Percentiles rank a stretch among this genome's conserved stretches.
phyloP scores from a whole-genome alignment of 345 rosid genomes.

The Syzygium aromaticum region DNA sequence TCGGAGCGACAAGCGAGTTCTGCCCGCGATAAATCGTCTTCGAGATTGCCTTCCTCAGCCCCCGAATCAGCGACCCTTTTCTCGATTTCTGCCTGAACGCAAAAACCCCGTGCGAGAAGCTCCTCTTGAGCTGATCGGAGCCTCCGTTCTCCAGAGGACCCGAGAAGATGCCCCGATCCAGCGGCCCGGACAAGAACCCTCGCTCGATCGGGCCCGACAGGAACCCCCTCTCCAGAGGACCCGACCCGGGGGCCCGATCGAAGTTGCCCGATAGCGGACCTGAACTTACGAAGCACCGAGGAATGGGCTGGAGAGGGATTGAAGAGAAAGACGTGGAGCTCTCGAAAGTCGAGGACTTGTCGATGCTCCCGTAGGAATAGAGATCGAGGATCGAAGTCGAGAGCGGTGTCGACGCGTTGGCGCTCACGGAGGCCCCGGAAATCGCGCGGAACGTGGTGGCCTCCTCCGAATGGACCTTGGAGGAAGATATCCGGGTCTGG shows the following conservation, averaged over 20 bases:
- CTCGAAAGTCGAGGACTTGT: slow-evolving; percentile 86
- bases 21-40: slow-evolving; percentile 63
- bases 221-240: slow-evolving; percentile 68
- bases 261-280: slow-evolving; percentile 33
- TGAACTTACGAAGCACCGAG: slow-evolving; percentile 40
- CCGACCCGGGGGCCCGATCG: slow-evolving; percentile 41
- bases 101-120: slow-evolving; percentile 72
- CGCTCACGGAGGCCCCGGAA: slow-evolving; percentile 95
- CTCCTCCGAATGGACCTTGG: slow-evolving; percentile 81
- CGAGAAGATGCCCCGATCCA: slow-evolving; percentile 49
- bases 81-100: slow-evolving; percentile 42
- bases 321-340: slow-evolving; percentile 82
- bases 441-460: slow-evolving; percentile 81
- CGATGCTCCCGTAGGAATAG: slow-evolving; percentile 46
- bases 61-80: slow-evolving; percentile 58
- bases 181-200: slow-evolving; percentile 87
- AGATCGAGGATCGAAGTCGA: slow-evolving; percentile 75
- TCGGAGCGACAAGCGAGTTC: slow-evolving; percentile 74
- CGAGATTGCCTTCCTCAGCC: slow-evolving; percentile 60
- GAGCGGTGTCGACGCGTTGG: slow-evolving; percentile 86
- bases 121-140: slow-evolving; percentile 58
- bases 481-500: slow-evolving; percentile 48
- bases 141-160: slow-evolving; percentile 42
- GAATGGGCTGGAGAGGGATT: slow-evolving; percentile 87
- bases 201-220: slow-evolving; percentile 85